Conservation (phyloP, 2,329 filamentous ascomycete genomes). For the Cladosporium cucumerinum region DNA sequence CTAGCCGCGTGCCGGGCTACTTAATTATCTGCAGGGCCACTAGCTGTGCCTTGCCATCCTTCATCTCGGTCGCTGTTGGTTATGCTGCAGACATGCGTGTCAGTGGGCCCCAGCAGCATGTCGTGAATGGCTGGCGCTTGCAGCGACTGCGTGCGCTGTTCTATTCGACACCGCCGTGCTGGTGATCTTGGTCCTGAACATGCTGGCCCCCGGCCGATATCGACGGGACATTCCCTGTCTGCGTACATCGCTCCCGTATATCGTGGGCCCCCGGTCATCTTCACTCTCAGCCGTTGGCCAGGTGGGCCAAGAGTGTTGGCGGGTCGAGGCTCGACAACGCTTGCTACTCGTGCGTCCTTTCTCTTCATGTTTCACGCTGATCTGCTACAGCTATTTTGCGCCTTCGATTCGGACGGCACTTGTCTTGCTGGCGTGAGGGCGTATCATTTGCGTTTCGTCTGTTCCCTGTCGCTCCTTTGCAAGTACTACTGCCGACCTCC, state of each 20-base stretch:
- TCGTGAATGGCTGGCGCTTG: slow-evolving; percentile 8
- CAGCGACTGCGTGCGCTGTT: slow-evolving; percentile 3
- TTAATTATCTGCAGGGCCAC: slow-evolving; percentile 1
- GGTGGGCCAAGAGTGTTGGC: slow-evolving; percentile 8
- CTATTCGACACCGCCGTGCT: slow-evolving; percentile 4
- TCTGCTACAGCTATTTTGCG: slow-evolving; percentile 2
- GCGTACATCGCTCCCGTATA: slow-evolving; percentile 1
- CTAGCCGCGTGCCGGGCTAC: not conserved
- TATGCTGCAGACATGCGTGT: not conserved
- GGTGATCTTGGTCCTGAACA: slow-evolving; percentile 2
- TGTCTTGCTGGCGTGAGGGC: not conserved
- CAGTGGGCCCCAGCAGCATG: not conserved
- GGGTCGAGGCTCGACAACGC: slow-evolving; percentile 10
- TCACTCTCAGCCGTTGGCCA: not conserved
- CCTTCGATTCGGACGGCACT: slow-evolving; percentile 6
- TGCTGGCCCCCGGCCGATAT: slow-evolving; percentile 1
- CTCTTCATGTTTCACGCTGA: slow-evolving; percentile 14
- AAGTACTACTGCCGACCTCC: not conserved
- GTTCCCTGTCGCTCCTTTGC: slow-evolving; percentile 13
- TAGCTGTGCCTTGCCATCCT: not conserved
- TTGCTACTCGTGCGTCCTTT: slow-evolving; percentile 8
- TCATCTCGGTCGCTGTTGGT: slow-evolving; percentile 4
- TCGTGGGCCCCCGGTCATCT: not conserved
- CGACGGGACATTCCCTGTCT: slow-evolving; percentile 6
- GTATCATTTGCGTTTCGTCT: slow-evolving; percentile 14